These are phyloP conservation scores for Leishmania martiniquensis DNA, from an alignment of 208 protist species.

Conservation along the genomic window DNA sequence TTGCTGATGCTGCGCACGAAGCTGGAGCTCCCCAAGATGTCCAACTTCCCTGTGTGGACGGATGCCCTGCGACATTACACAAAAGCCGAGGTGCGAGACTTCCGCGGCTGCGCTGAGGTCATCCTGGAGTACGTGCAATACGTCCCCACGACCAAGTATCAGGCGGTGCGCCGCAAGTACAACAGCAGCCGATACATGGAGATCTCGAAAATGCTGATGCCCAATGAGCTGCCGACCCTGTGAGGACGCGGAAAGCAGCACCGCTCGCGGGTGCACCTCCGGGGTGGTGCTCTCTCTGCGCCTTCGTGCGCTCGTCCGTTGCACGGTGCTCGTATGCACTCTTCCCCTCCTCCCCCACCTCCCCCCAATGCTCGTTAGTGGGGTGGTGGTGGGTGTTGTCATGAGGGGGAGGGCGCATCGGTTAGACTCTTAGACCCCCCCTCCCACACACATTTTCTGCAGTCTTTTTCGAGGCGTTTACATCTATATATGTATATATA, in stretches of 20 bases:
- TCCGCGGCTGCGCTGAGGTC: constrained; percentile 74
- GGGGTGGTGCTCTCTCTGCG: neutral
- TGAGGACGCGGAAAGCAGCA: constrained; percentile 7
- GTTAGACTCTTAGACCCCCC: neutral
- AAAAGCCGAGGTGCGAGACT: constrained; percentile 58
- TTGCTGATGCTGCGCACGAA: constrained; percentile 64
- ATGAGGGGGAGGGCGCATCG: neutral
- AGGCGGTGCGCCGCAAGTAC: constrained; percentile 91
- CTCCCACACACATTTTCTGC: neutral
- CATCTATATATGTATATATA: neutral
- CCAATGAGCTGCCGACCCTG: constrained; percentile 52
- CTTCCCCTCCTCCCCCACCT: neutral
- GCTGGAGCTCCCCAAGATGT: constrained; percentile 28
- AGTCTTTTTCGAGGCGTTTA: neutral
- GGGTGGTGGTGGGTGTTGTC: neutral
- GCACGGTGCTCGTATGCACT: neutral
- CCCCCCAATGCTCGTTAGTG: neutral
- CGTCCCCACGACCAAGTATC: constrained; percentile 84
- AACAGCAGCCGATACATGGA: constrained; percentile 77
- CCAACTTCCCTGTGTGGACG: constrained; percentile 48
- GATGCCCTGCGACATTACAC: constrained; percentile 73
- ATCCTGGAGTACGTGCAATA: constrained; percentile 85
- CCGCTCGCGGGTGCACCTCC: neutral
- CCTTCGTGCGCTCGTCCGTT: neutral
- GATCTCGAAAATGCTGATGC: constrained; percentile 71